These are phyloP conservation scores for Panaeolus papilionaceus DNA, from an alignment of 768 basidiomycete genomes.

Conservation along the genomic window DNA sequence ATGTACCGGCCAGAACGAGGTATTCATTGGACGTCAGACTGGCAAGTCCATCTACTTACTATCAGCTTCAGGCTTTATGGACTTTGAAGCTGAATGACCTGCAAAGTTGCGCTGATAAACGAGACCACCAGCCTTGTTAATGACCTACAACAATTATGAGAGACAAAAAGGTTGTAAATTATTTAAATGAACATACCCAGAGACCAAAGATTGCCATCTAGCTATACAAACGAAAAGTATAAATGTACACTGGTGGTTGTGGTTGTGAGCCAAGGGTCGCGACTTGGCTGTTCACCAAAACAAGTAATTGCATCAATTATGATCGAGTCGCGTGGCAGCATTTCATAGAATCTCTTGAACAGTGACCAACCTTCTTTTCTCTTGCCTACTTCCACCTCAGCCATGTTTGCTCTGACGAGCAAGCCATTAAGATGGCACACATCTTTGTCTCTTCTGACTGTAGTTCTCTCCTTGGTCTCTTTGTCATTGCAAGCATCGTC, in stretches of 20 bases:
- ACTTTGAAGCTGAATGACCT: conserved; percentile 51
- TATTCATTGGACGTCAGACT: conserved; percentile 93
- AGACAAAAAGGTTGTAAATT: conserved; percentile 15
- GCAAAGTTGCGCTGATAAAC: conserved; percentile 93
- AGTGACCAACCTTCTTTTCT: conserved; percentile 1
- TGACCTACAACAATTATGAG: conserved; percentile 60
- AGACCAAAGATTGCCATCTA: conserved; percentile 81
- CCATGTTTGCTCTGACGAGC: conserved; percentile 14
- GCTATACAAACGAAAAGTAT: neutral
- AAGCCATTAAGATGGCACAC: conserved; percentile 20
- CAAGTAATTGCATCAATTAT: conserved; percentile 4
- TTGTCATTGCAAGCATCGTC: conserved; percentile 42
- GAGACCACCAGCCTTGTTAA: conserved; percentile 98
- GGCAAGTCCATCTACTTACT: conserved; percentile 80
- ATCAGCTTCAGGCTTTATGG: conserved; percentile 21
- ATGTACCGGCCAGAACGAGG: conserved; percentile 93
- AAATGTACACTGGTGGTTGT: neutral
- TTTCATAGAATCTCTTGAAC: neutral
- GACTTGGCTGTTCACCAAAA: conserved; percentile 8
- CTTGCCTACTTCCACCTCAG: neutral
- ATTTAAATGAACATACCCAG: conserved; percentile 61
- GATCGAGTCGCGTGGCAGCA: conserved; percentile 13
- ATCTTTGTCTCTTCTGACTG: conserved; percentile 25
- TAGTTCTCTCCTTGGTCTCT: conserved; percentile 32
- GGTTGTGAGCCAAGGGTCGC: neutral